A percentile compares a stretch with the other conserved stretches of the same genome.
phyloP scores from a whole-genome alignment of 805 yeast species.

The Ogataea wickerhamii region DNA sequence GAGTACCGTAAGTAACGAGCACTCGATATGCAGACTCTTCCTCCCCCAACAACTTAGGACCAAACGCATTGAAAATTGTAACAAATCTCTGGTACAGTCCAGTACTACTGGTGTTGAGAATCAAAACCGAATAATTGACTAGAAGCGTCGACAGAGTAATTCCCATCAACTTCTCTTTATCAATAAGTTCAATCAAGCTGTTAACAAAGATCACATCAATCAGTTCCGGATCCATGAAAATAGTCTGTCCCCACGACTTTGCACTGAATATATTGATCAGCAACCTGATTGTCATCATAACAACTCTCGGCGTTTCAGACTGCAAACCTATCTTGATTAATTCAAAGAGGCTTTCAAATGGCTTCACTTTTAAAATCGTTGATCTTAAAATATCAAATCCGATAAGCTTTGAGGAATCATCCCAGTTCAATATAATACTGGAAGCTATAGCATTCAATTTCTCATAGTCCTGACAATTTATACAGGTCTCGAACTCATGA shows the following conservation, averaged over 20 bases:
- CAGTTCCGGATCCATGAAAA: conserved; percentile 41
- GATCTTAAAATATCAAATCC: conserved; percentile 60
- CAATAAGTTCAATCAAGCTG: conserved; percentile 18
- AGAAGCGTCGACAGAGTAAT: conserved; percentile 48
- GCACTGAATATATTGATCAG: conserved; percentile 52
- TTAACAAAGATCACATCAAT: conserved; percentile 35
- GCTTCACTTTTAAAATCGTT: conserved; percentile 41
- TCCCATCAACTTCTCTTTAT: conserved; percentile 26
- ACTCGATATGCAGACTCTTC: conserved; percentile 70
- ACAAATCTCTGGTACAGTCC: conserved; percentile 30
- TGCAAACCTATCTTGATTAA: conserved; percentile 41
- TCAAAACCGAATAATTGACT: conserved; percentile 44
- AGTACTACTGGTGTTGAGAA: conserved; percentile 28
- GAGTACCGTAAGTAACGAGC: conserved; percentile 59
- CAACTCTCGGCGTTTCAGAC: conserved; percentile 30
- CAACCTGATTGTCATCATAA: conserved; percentile 56
- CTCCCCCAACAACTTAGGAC: conserved; percentile 27
- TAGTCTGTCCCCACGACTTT: conserved; percentile 42
- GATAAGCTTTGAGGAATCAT: conserved; percentile 42
- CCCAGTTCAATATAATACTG: conserved; percentile 46
- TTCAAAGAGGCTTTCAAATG: conserved; percentile 38
- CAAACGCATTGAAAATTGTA: conserved; percentile 16
- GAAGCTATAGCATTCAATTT: conserved; percentile 31
- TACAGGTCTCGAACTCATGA: conserved; percentile 47
- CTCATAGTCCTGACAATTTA: conserved; percentile 41